Base-by-base conservation (phyloP, 352 stramenopile genomes). In the Globisporangium middletonii region DNA sequence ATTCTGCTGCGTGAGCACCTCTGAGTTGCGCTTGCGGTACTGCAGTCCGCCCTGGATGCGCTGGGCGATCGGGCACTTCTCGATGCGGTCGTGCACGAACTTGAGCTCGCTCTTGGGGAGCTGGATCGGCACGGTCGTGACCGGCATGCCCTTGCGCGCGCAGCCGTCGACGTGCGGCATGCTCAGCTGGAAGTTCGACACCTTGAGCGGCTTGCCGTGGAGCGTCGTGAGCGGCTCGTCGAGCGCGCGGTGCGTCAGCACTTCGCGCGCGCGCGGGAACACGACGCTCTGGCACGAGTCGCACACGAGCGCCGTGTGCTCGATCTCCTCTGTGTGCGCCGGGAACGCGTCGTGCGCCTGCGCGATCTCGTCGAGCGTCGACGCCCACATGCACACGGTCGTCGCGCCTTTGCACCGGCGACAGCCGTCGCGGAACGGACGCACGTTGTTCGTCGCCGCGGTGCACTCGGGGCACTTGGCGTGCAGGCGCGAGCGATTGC, bases 121-220 rank as follows among this genome's bases (percentile, higher is more conserved):
- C 30, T 87, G 79, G 47, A 95, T 77, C 6, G 79, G 60, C 2
- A 90, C 60, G 0, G 70, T 64, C 33, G 86, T 76, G 33, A 93
- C 50, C 5, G 86, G 86, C 86, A 91, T 95, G n/a, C 83, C 83
- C 49, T 88, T 87, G 28, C 86, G 73, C 28, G 74, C 59, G 63
- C 86, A 95, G 2, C 86, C 84, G 41, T 92, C 75, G n/a, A 94
- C 80, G 58, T 95, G 86, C 4, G 84, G 84, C 86, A 95, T 95
- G 43, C 79, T 92, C 35, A 89, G 51, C 47, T 95, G 86, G 59
- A 92, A 95, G 41, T 94, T 94, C 11, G 77, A 79, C 44, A 92
- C 78, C 56, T 92, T 77, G 8, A 95, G 66, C 2, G 73, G 53
- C 28, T 87, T 91, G 11, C 81, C 83, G 42, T 72, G 77, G 2